Percentiles rank a stretch among this genome's conserved stretches.
phyloP scores from a whole-genome alignment of 305 asterid genomes.

The Solanum hybrid region DNA sequence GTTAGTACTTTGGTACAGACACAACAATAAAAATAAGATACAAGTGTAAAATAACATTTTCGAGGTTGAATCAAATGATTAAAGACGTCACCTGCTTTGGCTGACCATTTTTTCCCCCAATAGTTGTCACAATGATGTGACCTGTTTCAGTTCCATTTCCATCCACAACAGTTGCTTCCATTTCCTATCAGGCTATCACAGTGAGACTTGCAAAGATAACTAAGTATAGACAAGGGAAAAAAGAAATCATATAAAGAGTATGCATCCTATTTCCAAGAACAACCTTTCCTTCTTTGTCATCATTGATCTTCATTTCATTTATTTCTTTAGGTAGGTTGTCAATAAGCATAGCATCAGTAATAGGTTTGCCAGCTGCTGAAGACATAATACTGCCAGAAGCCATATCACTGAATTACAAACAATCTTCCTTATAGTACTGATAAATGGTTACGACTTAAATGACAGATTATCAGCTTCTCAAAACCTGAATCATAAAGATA shows the following conservation, averaged over 20 bases:
- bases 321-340: constrained; percentile 68
- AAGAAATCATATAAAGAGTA: background rate
- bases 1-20: background rate
- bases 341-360: constrained; percentile 51
- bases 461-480: constrained; percentile 21
- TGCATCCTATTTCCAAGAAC: background rate
- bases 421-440: background rate
- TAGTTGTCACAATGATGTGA: constrained; percentile 73
- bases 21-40: background rate
- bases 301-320: constrained; percentile 68
- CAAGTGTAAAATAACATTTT: background rate
- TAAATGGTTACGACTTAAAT: background rate
- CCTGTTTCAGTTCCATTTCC: constrained; percentile 86
- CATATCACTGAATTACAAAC: constrained; percentile 17
- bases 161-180: constrained; percentile 69
- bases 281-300: constrained; percentile 67
- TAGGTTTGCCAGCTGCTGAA: constrained; percentile 27
- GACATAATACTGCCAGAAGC: constrained; percentile 35
- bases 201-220: background rate
- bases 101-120: constrained; percentile 78
- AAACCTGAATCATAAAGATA: constrained; percentile 14
- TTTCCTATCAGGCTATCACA: constrained; percentile 46
- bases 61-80: background rate
- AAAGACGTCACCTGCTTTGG: constrained; percentile 58
- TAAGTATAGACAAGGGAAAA: background rate